A percentile compares a stretch with the other conserved stretches of the same genome.
phyloP scores from a whole-genome alignment of 169 alveolate genomes.

The Hepatocystis sp. region DNA sequence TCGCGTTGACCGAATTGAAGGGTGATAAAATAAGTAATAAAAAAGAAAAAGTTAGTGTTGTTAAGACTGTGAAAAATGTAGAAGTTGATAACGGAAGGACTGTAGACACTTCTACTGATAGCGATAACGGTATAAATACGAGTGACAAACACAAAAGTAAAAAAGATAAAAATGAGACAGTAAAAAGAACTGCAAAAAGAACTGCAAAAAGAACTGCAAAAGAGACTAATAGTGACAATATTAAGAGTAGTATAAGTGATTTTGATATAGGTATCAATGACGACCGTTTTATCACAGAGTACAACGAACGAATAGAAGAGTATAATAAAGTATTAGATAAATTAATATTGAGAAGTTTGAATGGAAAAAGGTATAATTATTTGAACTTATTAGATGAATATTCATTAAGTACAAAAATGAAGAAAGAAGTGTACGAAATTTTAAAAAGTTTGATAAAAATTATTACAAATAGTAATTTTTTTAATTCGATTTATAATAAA shows the following conservation, averaged over 20 bases:
- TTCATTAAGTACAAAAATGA: conserved; percentile 13
- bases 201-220: neutral
- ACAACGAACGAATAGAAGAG: conserved; percentile 8
- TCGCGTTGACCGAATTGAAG: neutral
- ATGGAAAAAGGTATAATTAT: conserved; percentile 17
- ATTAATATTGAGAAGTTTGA: conserved; percentile 30
- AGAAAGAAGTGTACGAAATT: conserved; percentile 8
- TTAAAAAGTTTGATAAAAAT: conserved; percentile 15
- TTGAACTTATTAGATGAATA: conserved; percentile 61
- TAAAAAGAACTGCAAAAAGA: conserved; percentile 1
- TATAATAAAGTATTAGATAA: conserved; percentile 24
- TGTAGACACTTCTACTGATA: neutral
- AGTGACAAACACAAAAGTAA: neutral
- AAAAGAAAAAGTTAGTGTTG: neutral
- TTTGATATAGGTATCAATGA: no score
- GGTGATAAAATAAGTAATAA: neutral
- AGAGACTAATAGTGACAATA: neutral
- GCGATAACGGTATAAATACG: neutral
- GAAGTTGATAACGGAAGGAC: neutral
- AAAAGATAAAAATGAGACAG: neutral
- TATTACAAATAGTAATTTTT: conserved; percentile 6
- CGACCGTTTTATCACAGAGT: neutral
- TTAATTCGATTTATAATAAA: neutral
- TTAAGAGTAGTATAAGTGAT: neutral
- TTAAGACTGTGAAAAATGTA: neutral